phyloP scores from a whole-genome alignment of 2,329 filamentous ascomycete genomes.

The Cercospora nicotianae region DNA sequence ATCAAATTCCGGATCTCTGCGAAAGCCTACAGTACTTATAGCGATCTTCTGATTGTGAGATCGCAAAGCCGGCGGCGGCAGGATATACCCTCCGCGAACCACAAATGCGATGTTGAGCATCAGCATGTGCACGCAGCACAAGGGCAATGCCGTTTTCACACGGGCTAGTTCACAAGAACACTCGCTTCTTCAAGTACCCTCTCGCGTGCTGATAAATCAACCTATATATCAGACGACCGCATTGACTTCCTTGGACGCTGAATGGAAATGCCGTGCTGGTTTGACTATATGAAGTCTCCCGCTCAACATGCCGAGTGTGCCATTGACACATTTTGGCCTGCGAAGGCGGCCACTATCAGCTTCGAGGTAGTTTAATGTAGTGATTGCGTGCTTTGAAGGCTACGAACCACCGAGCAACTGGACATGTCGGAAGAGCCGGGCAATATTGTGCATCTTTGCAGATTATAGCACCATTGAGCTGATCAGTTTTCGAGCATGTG shows the following conservation, averaged over 20 bases:
- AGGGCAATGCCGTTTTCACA: not conserved
- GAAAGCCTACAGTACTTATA: not conserved
- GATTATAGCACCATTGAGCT: not conserved
- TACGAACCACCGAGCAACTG: not conserved
- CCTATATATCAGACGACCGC: not conserved
- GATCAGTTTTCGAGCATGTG: not conserved
- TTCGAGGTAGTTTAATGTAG: not conserved
- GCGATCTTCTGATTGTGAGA: not conserved
- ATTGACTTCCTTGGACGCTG: not conserved
- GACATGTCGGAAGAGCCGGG: not conserved
- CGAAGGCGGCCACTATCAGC: not conserved
- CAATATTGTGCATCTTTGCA: not conserved
- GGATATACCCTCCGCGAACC: not conserved
- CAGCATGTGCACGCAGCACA: not conserved
- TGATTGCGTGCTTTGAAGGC: not conserved
- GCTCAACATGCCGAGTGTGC: not conserved
- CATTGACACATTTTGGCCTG: not conserved
- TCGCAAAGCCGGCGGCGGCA: not conserved
- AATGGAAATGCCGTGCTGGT: not conserved
- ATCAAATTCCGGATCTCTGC: not conserved
- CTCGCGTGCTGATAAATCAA: not conserved
- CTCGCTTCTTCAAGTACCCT: not conserved
- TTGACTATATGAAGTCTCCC: not conserved
- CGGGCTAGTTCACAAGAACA: not conserved
- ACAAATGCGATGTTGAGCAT: not conserved